phyloP scores from a whole-genome alignment of 2,329 filamentous ascomycete genomes.

The Orbilia ellipsospora region DNA sequence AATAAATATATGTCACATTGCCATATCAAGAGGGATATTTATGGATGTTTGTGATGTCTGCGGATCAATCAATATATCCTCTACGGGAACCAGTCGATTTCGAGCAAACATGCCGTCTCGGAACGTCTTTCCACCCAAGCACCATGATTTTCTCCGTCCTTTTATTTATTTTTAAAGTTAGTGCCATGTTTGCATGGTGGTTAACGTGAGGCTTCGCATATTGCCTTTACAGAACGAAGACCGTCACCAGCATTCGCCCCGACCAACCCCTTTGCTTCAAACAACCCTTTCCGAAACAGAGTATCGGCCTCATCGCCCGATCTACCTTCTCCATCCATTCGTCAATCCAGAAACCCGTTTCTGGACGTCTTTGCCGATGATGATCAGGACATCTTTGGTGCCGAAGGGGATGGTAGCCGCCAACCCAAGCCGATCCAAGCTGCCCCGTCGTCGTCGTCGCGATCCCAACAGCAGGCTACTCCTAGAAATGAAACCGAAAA shows the following conservation, averaged over 20 bases:
- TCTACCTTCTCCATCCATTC: slow-evolving; percentile 57
- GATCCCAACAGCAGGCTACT: slow-evolving; percentile 30
- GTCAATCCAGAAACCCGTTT: slow-evolving; percentile 59
- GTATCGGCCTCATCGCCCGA: slow-evolving; percentile 57
- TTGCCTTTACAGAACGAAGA: slow-evolving; percentile 57
- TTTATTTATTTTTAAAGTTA: slow-evolving; percentile 48
- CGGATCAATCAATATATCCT: slow-evolving; percentile 24
- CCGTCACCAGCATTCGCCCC: slow-evolving; percentile 57
- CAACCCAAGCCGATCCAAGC: slow-evolving; percentile 19
- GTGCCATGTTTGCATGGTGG: slow-evolving; percentile 10
- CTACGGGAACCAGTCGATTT: slow-evolving; percentile 32
- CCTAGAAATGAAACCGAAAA: slow-evolving; percentile 48
- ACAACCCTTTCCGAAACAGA: slow-evolving; percentile 60
- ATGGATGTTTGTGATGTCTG: too few relatives aligned
- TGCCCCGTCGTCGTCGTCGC: slow-evolving; percentile 14
- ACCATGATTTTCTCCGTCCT: not conserved
- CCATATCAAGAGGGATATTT: slow-evolving; percentile 1
- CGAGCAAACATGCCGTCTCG: not conserved
- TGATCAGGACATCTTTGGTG: slow-evolving; percentile 57
- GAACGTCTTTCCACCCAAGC: too few relatives aligned
- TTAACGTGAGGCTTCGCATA: slow-evolving; percentile 26
- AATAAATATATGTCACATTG: too few relatives aligned
- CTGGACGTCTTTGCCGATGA: slow-evolving; percentile 60
- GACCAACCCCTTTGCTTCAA: slow-evolving; percentile 58
- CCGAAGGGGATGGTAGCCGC: slow-evolving; percentile 36